Evolutionary conservation across 2,329 filamentous ascomycete genomes (phyloP).

Genomic region (Tympanopsis confertula): DNA sequence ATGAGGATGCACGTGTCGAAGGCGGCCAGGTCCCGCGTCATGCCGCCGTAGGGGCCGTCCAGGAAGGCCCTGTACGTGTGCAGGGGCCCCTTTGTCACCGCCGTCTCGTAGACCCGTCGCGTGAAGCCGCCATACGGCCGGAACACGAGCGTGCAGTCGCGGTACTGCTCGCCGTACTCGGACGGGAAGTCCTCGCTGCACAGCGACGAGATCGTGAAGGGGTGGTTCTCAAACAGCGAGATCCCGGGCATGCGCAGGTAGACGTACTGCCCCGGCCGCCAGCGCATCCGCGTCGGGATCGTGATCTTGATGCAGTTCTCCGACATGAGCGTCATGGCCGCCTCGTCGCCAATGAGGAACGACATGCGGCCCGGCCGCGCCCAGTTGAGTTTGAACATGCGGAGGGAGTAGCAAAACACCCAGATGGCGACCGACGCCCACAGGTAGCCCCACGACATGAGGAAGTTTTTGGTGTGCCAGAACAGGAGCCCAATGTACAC

Average conservation of each 20-base stretch:
- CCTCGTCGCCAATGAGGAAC: constrained; percentile 83
- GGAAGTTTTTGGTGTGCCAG: constrained; percentile 90
- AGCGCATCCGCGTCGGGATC: constrained; percentile 82
- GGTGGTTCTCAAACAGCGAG: constrained; percentile 82
- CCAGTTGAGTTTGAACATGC: constrained; percentile 86
- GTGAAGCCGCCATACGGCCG: constrained; percentile 88
- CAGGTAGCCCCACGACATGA: constrained; percentile 82
- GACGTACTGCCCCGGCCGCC: constrained; percentile 88
- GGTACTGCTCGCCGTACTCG: constrained; percentile 59
- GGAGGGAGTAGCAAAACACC: constrained; percentile 49
- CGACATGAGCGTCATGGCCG: constrained; percentile 75
- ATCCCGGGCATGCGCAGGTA: constrained; percentile 91
- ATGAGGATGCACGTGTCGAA: constrained; percentile 92
- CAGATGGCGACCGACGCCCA: constrained; percentile 73
- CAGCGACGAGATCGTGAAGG: constrained; percentile 85
- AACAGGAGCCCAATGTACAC: constrained; percentile 77
- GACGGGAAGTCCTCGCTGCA: constrained; percentile 91
- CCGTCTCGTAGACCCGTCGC: constrained; percentile 68
- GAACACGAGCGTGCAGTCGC: constrained; percentile 85
- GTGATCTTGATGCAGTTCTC: constrained; percentile 95
- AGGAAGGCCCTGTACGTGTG: constrained; percentile 87
- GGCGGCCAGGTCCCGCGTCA: constrained; percentile 77
- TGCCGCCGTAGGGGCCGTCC: constrained; percentile 89
- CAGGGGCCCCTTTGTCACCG: constrained; percentile 75
- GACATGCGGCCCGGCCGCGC: constrained; percentile 58